Base-by-base conservation (phyloP, 345 rosid genomes). In the Litchi chinensis region DNA sequence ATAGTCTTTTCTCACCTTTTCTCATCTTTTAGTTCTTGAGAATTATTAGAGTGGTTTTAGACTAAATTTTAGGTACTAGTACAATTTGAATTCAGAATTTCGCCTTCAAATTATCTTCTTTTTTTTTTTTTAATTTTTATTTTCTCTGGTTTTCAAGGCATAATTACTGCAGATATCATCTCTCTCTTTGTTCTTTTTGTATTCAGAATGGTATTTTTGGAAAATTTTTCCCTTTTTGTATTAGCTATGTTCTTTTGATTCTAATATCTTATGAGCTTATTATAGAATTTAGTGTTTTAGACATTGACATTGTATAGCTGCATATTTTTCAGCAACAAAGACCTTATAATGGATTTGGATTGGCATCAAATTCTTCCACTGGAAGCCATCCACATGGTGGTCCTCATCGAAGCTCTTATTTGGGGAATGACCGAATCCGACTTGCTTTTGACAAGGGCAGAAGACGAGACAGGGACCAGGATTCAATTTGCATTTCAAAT, bases 381-480 rank as follows among this genome's bases (percentile, higher is more conserved):
- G 92, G 91, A 80, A 78, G 76, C 56, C 90, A 88, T 75, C 86
- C 77, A 71, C 87, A 76, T 57, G 77, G 79, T 62, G 89, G 86
- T 48, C 76, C 89, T 65, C 86, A 85, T 80, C 93, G 81, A 78
- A 79, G 48, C 71, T 79, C 93, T 39, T 79, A 75, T 74, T 75
- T 79, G 40, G 80, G 85, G 7, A 70, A 82, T 82, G 86, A 86
- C 74, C 76, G 84, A 78, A 65, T n/a, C 63, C 87, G 82, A 64
- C 69, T 62, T 48, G 72, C 79, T 63, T 52, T 80, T 77, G 95
- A 91, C 71, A 87, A 84, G 75, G 87, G 86, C 69, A 86, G 91
- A 75, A 79, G 95, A 79, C 86, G 85, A 79, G 92, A 87, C 79
- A 89, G 78, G 77, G 88, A 86, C 70, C 90, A 84, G 66, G 89